Base-by-base conservation (phyloP, 2,329 filamentous ascomycete genomes). In the Arthroderma uncinatum region DNA sequence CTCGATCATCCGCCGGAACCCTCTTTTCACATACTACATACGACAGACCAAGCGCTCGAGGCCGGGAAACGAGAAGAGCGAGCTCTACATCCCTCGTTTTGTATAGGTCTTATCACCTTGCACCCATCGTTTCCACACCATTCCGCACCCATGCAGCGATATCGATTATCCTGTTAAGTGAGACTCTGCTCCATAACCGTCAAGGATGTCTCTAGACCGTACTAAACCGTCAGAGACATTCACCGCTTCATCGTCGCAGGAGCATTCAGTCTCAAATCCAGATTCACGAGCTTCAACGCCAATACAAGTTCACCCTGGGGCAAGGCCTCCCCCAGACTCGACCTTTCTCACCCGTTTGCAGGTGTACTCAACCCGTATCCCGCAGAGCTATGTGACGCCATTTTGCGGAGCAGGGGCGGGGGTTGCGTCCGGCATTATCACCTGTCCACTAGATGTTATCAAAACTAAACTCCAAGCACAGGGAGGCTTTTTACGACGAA, bases 401-500 rank as follows among this genome's bases (percentile, higher is more conserved):
- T 78, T 96, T 57, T 86, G 89, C 44, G 93, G 93, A 57, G 92
- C 91, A 53, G 79, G 89, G 58, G 92, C 91, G 54, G 93, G 93
- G 53, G 89, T 97, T 66, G 90, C 89, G 21, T 95, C 91, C 6
- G 93, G 93, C 54, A 82, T 98, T 57, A 88, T 96, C 62, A 97
- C 92, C 55, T 98, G 93, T 71, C 93, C 93, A 42, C 84, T 98
- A 64, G 93, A 98, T 77, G 93, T 98, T 61, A 97, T 98, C 73
- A 98, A 98, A 77, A 98, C 93, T 47, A 97, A 96, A 73, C 75
- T 98, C 60, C 93, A 98, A 71, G 92, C 91, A 14, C 93, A 97
- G 71, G 92, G 92, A 62, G 88, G 89, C 19, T 94, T 95, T 71
- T 63, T 72, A 71, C 67, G 78, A 28, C 70, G 73, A 60, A 67